Conservation (phyloP, 768 basidiomycete species). For the Psilocybe cyanescens region DNA sequence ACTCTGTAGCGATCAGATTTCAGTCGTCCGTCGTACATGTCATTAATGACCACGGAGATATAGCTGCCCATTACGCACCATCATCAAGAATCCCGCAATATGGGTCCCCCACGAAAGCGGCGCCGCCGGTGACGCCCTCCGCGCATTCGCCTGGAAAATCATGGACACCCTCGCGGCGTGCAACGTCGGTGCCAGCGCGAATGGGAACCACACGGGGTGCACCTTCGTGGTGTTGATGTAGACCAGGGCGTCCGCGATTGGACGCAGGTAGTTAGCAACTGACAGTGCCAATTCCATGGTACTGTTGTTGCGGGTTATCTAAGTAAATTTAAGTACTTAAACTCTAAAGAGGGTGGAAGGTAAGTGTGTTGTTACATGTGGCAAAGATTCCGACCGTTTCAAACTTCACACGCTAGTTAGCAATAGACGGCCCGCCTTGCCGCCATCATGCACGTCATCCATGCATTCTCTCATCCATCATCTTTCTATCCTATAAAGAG, state of each 20-base stretch:
- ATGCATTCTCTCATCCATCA: background rate
- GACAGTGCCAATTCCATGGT: conserved; percentile 23
- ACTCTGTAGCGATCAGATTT: conserved; percentile 27
- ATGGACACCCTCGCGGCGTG: conserved; percentile 50
- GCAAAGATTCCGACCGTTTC: background rate
- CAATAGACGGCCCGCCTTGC: too few species aligned
- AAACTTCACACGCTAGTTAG: background rate
- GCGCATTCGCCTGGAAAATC: conserved; percentile 44
- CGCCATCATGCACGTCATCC: too few species aligned
- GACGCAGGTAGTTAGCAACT: conserved; percentile 18
- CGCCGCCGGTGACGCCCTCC: conserved; percentile 30
- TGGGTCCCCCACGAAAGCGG: conserved; percentile 47
- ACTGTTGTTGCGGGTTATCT: background rate
- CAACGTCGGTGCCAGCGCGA: conserved; percentile 40
- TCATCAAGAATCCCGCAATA: conserved; percentile 48
- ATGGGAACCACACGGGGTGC: conserved; percentile 44
- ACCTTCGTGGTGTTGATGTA: conserved; percentile 37
- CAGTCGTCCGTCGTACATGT: background rate
- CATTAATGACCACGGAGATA: background rate
- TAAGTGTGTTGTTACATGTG: too few species aligned
- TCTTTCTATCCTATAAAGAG: background rate
- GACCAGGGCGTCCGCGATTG: conserved; percentile 26
- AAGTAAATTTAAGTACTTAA: background rate
- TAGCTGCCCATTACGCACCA: conserved; percentile 33
- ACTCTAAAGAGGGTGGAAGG: too few species aligned